Evolutionary conservation across 2,329 filamentous ascomycete genomes (phyloP), one percentile per base, ranked within the genome.

Genomic region (Fusarium sp.): DNA sequence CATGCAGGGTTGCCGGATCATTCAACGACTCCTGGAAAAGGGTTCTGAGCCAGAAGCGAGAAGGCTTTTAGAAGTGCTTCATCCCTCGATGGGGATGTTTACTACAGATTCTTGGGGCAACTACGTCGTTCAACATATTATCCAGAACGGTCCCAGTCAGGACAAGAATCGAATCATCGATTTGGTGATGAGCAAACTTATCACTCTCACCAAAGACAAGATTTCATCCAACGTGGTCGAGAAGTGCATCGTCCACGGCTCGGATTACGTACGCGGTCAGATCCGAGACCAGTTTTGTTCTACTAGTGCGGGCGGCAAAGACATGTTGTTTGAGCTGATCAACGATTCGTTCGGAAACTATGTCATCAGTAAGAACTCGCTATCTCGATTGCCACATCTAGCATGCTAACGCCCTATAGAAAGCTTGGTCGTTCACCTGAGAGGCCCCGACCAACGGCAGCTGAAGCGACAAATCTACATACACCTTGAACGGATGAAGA

Each of bases 151-250:
- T 90, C 52, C 84, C 87, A 26, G 20, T 6, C 88, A 91, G 57
- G 93, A 98, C 74, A 88, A 90, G 21, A 84, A 85, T 16, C 88
- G 85, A 72, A 91, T 98, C 74, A 92, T 97, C 57, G 81, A 85
- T 26, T 83, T 93, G 46, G 91, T 98, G 68, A 90, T 91, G 69
- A 84, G 85, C 15, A 88, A 93, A 59, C 83, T 97, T 4, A 80
- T 97, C 38, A 82, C 83, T 3, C 90, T 93, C 73, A 97, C 94
- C 26, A 97, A 94, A 83, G 93, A 98, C 83, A 99, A 99, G 78
- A 97, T 93, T 75, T 95, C 96, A 1, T 98, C 94, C 75, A 98
- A 99, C 74, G 95, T 99, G 5, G 95, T 99, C 1, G 96, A 99
- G 80, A 95, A 93, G 80, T 97, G 94, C 77, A 91, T 98, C 63